Conservation (phyloP, 306 rosid species). For the Vigna hirtella region DNA sequence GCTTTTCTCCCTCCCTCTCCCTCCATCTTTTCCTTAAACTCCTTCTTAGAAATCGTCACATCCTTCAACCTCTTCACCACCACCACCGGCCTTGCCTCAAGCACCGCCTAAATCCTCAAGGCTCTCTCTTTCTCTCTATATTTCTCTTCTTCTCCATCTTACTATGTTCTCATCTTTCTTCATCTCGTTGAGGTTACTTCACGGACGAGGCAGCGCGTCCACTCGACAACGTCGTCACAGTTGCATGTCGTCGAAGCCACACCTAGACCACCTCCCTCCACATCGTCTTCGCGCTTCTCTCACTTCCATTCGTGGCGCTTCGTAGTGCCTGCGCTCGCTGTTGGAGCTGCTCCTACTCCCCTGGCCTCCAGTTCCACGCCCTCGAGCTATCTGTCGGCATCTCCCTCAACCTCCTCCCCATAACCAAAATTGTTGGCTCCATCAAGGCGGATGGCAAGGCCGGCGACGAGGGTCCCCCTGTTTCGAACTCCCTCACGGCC, state of each 20-base stretch:
- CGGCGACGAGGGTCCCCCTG: constrained; percentile 71
- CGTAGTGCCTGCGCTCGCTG: constrained; percentile 86
- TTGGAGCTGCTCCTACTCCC: constrained; percentile 70
- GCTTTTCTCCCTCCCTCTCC: too few species aligned
- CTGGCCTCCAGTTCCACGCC: constrained; percentile 81
- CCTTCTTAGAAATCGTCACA: too few species aligned
- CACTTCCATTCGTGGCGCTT: constrained; percentile 68
- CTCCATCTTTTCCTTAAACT: too few species aligned
- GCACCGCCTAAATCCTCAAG: too few species aligned
- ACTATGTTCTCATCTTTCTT: too few species aligned
- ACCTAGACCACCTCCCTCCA: constrained; percentile 92
- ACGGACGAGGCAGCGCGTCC: constrained; percentile 92
- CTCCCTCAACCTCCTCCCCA: constrained; percentile 79
- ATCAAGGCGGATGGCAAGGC: background rate
- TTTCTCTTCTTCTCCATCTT: too few species aligned
- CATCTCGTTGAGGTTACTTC: background rate
- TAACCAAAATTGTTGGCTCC: constrained; percentile 39
- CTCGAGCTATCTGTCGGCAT: constrained; percentile 91
- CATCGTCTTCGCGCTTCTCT: constrained; percentile 76
- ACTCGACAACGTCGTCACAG: constrained; percentile 74
- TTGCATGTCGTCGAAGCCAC: constrained; percentile 82
- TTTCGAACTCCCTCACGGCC: constrained; percentile 91
- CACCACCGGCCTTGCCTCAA: too few species aligned
- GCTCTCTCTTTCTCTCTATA: too few species aligned
- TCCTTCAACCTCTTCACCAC: too few species aligned